Evolutionary conservation across 1,284 basidiomycete species (phyloP).

Genomic region (Coniferiporia sulphurascens): DNA sequence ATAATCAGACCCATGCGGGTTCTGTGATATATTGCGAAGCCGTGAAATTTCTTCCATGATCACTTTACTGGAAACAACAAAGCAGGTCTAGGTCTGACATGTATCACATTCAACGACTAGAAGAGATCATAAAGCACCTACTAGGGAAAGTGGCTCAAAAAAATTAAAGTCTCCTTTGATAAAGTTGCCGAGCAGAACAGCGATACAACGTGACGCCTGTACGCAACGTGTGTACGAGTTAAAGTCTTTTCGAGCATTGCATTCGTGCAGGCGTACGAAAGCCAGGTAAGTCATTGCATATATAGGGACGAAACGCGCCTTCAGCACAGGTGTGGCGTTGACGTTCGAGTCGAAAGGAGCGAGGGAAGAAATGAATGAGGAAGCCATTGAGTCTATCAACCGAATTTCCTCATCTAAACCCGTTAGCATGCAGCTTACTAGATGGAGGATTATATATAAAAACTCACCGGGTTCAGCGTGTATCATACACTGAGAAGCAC

Average conservation of each 20-base stretch:
- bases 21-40: too few relatives aligned
- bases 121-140: too few relatives aligned
- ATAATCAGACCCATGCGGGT: too few relatives aligned
- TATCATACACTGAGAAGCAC: constrained; percentile 6
- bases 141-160: too few relatives aligned
- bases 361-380: constrained; percentile 10
- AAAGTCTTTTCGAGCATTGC: background rate
- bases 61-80: too few relatives aligned
- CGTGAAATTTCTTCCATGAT: too few relatives aligned
- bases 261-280: constrained; percentile 13
- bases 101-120: too few relatives aligned
- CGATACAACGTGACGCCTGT: constrained; percentile 14
- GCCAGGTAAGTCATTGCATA: constrained; percentile 12
- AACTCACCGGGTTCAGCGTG: constrained; percentile 5
- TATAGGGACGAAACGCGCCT: constrained; percentile 3
- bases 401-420: constrained; percentile 12
- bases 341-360: constrained; percentile 8
- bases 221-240: constrained; percentile 13
- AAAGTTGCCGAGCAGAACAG: constrained; percentile 6
- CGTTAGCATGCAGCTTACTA: too few relatives aligned
- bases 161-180: too few relatives aligned
- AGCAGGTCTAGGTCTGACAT: too few relatives aligned
- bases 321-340: background rate
- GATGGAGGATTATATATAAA: background rate
- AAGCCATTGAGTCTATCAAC: constrained; percentile 3